Evolutionary conservation across 257 asterid genomes (phyloP).

Genomic region (Primulina huaijiensis): DNA sequence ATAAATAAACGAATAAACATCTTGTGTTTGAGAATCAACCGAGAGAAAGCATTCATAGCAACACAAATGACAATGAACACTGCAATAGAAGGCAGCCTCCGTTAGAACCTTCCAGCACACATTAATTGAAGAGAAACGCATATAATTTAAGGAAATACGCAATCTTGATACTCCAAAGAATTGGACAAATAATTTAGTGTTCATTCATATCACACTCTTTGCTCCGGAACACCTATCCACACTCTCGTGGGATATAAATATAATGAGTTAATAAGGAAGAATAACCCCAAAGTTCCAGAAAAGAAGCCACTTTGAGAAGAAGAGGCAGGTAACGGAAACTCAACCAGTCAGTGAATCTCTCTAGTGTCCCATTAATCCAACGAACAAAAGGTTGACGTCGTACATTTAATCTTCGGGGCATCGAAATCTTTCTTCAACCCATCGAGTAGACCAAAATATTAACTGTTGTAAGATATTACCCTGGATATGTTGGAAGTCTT

Average conservation of each 20-base stretch:
- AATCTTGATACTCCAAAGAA: background rate
- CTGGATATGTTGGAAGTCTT: too few species aligned
- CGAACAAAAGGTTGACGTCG: background rate
- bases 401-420: background rate
- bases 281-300: conserved; percentile 5
- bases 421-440: background rate
- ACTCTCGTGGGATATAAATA: background rate
- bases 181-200: background rate
- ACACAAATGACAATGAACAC: background rate
- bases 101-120: background rate
- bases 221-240: background rate
- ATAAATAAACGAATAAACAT: background rate
- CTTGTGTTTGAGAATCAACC: background rate
- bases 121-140: background rate
- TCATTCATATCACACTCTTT: background rate
- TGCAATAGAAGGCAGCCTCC: background rate
- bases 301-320: background rate
- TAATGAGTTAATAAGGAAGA: too few species aligned
- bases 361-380: background rate
- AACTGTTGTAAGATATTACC: too few species aligned
- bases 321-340: background rate
- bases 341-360: background rate
- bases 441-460: background rate
- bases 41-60: background rate
- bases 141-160: background rate